Base-by-base conservation (phyloP, 805 yeast genomes). In the Suhomyces sp. region DNA sequence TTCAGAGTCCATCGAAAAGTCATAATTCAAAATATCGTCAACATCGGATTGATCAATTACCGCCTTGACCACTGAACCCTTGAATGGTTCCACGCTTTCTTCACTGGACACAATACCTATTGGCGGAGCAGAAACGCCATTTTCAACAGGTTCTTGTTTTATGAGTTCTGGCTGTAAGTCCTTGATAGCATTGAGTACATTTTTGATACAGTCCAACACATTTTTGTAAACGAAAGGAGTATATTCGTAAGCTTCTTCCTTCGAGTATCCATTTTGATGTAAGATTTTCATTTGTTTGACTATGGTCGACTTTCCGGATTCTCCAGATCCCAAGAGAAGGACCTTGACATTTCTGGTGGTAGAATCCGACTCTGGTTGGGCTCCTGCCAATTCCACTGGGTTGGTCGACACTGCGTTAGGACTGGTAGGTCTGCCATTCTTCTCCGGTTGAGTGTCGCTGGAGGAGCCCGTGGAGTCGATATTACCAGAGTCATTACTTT, bases 271-370 rank as follows among this genome's bases (percentile, higher is more conserved):
- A 46, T 77, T 70, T 52, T 81, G 84, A 53, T 83, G 87, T 32
- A 83, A 65, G 39, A 83, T 83, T 53, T 83, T 83, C 79, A 85
- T 85, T 57, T 84, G 95, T 56, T 83, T 85, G 35, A 85, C 76
- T 35, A 84, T 79, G 12, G 95, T 84, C 6, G 88, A 80, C 53
- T 84, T 85, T 4, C 95, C 95, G 42, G 81, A 72, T 53, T 84
- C 95, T 11, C 98, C 98, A 0, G 96, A 84, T 4, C 98, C 93
- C 31, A 84, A 61, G 21, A 90, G 67, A 23, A 90, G 66, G 30
- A 90, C 80, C 56, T 88, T 88, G 35, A 81, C 78, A 39, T 78
- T 85, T 42, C 72, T 55, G 17, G 46, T 28, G 26, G 22, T 21
- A 13, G 30, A 14, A 7, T 23, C 20, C 8, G 19, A 12, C 15